phyloP scores from a whole-genome alignment of 495 filamentous ascomycete genomes.

The Ramalina intermedia region DNA sequence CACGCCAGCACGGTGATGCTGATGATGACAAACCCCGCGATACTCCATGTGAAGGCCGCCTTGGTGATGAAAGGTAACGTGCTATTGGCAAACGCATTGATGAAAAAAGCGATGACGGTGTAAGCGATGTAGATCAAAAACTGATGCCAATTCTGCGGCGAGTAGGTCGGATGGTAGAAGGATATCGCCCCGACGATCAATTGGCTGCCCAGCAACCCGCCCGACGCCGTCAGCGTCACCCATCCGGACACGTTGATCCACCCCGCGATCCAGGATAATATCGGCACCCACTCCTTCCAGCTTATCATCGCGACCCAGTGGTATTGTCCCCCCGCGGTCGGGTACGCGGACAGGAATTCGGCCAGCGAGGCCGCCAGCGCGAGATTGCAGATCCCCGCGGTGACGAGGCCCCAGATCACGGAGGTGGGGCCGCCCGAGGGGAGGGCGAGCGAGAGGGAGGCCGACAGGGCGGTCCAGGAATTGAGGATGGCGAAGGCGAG shows the following conservation, averaged over 20 bases:
- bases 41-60: conserved; percentile 47
- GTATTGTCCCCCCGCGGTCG: conserved; percentile 56
- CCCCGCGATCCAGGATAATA: conserved; percentile 55
- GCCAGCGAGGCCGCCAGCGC: conserved; percentile 56
- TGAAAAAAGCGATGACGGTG: conserved; percentile 43
- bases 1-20: conserved; percentile 51
- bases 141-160: conserved; percentile 45
- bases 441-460: conserved; percentile 33
- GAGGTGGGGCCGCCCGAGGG: conserved; percentile 32
- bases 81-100: conserved; percentile 54
- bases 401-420: conserved; percentile 44
- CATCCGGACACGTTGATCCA: conserved; percentile 66
- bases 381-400: conserved; percentile 57
- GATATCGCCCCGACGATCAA: conserved; percentile 32
- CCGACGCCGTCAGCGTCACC: conserved; percentile 42
- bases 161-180: conserved; percentile 32
- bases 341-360: conserved; percentile 60
- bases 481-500: conserved; percentile 41
- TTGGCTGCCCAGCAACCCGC: conserved; percentile 32
- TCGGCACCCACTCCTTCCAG: conserved; percentile 42
- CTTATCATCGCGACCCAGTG: conserved; percentile 58
- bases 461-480: conserved; percentile 38
- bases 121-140: conserved; percentile 60
- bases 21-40: conserved; percentile 53
- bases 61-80: conserved; percentile 53